Evolutionary conservation across 2,329 filamentous ascomycete genomes (phyloP), one percentile per base, ranked within the genome.

Genomic region (Pseudogymnoascus sp.): DNA sequence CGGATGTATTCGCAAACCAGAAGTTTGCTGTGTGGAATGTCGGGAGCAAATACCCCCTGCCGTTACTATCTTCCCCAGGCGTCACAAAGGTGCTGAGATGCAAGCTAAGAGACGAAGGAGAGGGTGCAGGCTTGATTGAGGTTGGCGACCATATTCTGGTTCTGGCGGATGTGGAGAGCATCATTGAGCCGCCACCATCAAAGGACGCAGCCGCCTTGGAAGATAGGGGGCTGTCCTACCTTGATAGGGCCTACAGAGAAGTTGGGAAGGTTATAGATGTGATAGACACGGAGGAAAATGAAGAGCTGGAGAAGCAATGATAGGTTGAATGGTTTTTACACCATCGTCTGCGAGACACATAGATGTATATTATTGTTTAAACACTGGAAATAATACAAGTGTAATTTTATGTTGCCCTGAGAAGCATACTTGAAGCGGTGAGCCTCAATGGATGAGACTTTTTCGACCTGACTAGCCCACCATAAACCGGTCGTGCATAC

Each of bases 111-210:
- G 54, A 58, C 9, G 34, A 54, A 38, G 58, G 43, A 39, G 60
- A 34, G 34, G 60, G 43, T 1, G 22, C 16, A 22, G 67, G 66
- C 2, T 58, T 68, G 16, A 62, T 69, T 12, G 57, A 63, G 28
- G 65, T 70, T 28, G 67, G 69, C 4, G 67, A 71, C 62, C 69
- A 71, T 64, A 63, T 65, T 3, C 30, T 71, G 37, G 64, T 71
- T 57, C 30, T 71, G 47, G 70, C 64, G 6, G 63, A 64, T 37
- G 66, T 72, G 8, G 43, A 34, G 6, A 62, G 61, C 3, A 63
- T 70, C 54, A 50, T 64, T 32, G 61, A 62, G 35, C 57, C 61
- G 4, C 47, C 61, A 20, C 47, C 37, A 35, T 28, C 28, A 3
- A 47, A 62, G 58, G 35, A 47, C 18, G 20, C 32, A n/a, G 60